Evolutionary conservation across 257 asterid species (phyloP), one percentile per base, ranked within the genome.

Genomic region (Nyctanthes arbortristis): DNA sequence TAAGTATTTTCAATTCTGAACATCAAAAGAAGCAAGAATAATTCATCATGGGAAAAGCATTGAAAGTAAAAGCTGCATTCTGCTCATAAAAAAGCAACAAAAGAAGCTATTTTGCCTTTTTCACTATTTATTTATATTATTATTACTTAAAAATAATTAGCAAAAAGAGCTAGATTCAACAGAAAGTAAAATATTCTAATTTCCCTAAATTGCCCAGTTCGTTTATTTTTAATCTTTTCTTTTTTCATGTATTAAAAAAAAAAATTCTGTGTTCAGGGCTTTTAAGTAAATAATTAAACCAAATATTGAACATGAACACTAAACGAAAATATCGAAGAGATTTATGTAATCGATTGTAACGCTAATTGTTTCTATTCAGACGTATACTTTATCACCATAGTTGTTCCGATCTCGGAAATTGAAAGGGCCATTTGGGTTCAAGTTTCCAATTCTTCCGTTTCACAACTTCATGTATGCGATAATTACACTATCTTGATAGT

Each of bases 81-180:
- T 22, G 59, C 59, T 24, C 0, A 22, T 6, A 52, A 22, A 22
- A 10, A 22, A 2, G 59, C 13, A n/a, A 0, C 28, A 2, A 1
- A 7, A 52, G 29, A 52, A 8, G 59, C 16, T 22, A n/a, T 49
- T 49, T 49, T 6, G 57, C n/a, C 57, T 49, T 52, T 39, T 52
- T 22, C 59, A 52, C 59, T 52, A 22, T 52, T 52, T 52, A 52
- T n/a, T n/a, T n/a, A n/a, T n/a, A n/a, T n/a, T n/a, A n/a, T n/a
- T n/a, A n/a, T 3, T 22, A n/a, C 14, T 20, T 49, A 22, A 18
- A 49, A 49, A 1, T 20, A 49, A 7, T 49, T 49, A 49, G 29
- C 29, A 10, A 12, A 10, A 22, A 49, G n/a, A 49, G 22, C 30
- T 52, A 30, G 1, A 52, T 52, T 2, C 11, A 49, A 18, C 18